Conservation (phyloP, 1,284 basidiomycete genomes). For the Trametes pubescens region DNA sequence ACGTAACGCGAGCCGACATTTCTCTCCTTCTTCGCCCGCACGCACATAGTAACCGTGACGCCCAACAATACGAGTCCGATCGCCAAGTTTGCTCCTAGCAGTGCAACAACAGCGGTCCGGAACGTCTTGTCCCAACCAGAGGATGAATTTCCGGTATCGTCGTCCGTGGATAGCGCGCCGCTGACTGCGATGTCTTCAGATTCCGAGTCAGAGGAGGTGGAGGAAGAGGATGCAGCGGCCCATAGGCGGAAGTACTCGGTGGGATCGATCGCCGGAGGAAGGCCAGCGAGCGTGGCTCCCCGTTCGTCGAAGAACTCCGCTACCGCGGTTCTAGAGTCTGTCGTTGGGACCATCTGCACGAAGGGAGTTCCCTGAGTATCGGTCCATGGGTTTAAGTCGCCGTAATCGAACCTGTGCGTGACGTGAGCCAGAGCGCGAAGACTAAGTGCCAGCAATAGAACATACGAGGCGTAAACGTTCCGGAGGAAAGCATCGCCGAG, state of each 20-base stretch:
- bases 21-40: not conserved
- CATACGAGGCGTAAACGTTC: constrained; percentile 51
- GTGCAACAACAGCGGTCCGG: not conserved
- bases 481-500: constrained; percentile 51
- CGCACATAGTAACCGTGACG: not conserved
- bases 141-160: not conserved
- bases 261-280: not conserved
- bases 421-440: not conserved
- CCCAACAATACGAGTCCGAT: not conserved
- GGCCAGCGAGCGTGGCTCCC: not conserved
- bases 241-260: not conserved
- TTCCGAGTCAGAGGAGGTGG: not conserved
- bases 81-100: not conserved
- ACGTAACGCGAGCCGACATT: not conserved
- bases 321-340: not conserved
- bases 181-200: not conserved
- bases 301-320: not conserved
- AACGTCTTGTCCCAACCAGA: not conserved
- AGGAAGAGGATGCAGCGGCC: not conserved
- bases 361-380: constrained; percentile 38
- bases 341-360: constrained; percentile 42
- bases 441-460: not conserved
- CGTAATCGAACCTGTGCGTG: not conserved
- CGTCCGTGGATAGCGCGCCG: not conserved
- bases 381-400: not conserved